Base-by-base conservation (phyloP, 2,329 filamentous ascomycete genomes). In the Huntiella savannae region DNA sequence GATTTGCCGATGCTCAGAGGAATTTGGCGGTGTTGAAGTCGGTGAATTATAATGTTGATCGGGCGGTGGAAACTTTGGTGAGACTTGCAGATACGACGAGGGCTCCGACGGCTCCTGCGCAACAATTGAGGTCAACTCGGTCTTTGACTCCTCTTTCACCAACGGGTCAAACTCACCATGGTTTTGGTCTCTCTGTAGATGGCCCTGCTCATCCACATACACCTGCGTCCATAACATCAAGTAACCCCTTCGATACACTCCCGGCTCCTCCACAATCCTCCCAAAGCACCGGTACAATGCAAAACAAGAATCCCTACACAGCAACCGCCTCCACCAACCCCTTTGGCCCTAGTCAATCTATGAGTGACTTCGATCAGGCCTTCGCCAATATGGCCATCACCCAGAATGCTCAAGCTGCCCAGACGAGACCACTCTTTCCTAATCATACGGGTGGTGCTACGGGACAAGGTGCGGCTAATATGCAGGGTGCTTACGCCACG, bases 11-110 rank as follows among this genome's bases (percentile, higher is more conserved):
- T 57, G 77, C 80, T 37, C 82, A 80, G 54, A 75, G 82, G 49
- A 96, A 95, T 56, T 69, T 75, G 4, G 76, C 80, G 45, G 77
- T 95, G 19, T 64, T 98, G 13, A 87, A 86, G 58, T 81, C 82
- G 3, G 70, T 92, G 28, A 78, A 81, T 56, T 87, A 88, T 3
- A 87, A 91, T 56, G 58, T 98, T 49, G 85, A 95, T 54, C 80
- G 76, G 59, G 77, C 88, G 0, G 76, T 96, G 39, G 88, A 96
- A 60, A 75, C 84, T 13, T 63, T 98, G 55, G 75, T 91, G 48
- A 74, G 85, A 53, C 63, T 95, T 35, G 88, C 87, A 19, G 86
- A 93, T 57, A 77, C 75, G 32, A 64, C 62, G 49, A 68, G 68
- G 46, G 55, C 57, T 17, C 56, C 53, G 17, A 62, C 53, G 50